phyloP scores from a whole-genome alignment of 2,329 filamentous ascomycete species.

The Aspergillus hortae region DNA sequence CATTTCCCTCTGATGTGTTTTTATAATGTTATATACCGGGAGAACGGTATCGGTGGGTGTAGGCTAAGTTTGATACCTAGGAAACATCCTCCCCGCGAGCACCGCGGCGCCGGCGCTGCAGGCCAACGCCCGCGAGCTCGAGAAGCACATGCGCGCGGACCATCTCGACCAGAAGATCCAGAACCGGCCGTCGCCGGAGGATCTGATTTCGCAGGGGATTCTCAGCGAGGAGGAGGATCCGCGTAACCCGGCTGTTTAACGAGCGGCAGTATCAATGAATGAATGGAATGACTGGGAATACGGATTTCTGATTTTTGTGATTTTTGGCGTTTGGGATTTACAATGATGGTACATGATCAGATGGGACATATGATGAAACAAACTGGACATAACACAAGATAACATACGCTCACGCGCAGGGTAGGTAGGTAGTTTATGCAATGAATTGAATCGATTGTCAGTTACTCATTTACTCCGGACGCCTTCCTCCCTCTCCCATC shows the following conservation, averaged over 20 bases:
- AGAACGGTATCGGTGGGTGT: background rate
- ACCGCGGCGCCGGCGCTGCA: constrained; percentile 74
- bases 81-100: constrained; percentile 61
- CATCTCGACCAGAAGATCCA: constrained; percentile 83
- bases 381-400: no score
- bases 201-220: constrained; percentile 75
- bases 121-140: constrained; percentile 77
- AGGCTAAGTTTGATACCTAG: background rate
- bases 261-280: background rate
- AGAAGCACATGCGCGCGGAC: constrained; percentile 84
- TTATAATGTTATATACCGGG: background rate
- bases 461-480: no score
- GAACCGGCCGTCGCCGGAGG: constrained; percentile 70
- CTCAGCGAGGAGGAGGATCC: constrained; percentile 61
- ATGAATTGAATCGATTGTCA: no score
- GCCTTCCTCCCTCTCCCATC: background rate
- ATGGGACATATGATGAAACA: no score
- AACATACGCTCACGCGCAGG: no score
- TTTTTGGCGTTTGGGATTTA: no score
- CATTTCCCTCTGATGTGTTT: background rate
- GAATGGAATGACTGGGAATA: background rate
- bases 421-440: no score
- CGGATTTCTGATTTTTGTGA: background rate
- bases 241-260: constrained; percentile 16
- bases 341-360: no score